Percentiles rank a stretch among this genome's conserved stretches.
Conservation (phyloP, 179 eudicot species). For the Beta macrorhiza region DNA sequence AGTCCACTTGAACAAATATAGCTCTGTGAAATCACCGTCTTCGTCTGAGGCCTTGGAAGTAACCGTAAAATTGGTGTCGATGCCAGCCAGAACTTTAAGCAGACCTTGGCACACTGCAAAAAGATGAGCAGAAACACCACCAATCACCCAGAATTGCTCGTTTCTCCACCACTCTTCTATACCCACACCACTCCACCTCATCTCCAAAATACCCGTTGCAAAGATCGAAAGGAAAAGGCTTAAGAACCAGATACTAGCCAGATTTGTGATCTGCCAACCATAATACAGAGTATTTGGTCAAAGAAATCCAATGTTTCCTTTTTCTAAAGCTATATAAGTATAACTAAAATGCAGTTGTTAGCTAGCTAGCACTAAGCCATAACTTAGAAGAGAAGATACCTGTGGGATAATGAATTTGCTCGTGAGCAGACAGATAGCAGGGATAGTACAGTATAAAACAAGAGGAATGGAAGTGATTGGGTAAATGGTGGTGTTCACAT, state of each 20-base stretch:
- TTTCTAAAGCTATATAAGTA: too few relatives aligned
- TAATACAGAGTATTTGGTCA: not conserved
- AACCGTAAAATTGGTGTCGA: constrained; percentile 81
- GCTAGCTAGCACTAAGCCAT: not conserved
- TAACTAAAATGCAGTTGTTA: not conserved
- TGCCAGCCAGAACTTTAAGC: constrained; percentile 70
- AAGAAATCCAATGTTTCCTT: too few relatives aligned
- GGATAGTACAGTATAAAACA: constrained; percentile 65
- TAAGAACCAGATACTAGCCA: constrained; percentile 75
- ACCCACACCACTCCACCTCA: constrained; percentile 84
- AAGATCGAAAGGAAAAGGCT: constrained; percentile 71
- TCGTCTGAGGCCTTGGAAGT: constrained; percentile 79
- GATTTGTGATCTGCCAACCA: constrained; percentile 55
- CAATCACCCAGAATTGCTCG: constrained; percentile 91
- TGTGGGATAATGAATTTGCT: constrained; percentile 83
- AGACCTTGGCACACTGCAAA: constrained; percentile 81
- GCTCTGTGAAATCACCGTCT: constrained; percentile 73
- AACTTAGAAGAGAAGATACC: constrained; percentile 33
- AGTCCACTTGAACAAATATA: constrained; percentile 79
- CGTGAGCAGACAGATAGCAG: constrained; percentile 78
- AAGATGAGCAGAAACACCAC: constrained; percentile 75
- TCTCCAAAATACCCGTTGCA: constrained; percentile 72
- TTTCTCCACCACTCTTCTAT: constrained; percentile 92
- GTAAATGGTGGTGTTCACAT: constrained; percentile 72
- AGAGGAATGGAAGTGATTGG: constrained; percentile 79